Percentiles rank a stretch among this genome's conserved stretches.
Evolutionary conservation across 208 protist species (phyloP).

Genomic region (Trypanosoma caninum): DNA sequence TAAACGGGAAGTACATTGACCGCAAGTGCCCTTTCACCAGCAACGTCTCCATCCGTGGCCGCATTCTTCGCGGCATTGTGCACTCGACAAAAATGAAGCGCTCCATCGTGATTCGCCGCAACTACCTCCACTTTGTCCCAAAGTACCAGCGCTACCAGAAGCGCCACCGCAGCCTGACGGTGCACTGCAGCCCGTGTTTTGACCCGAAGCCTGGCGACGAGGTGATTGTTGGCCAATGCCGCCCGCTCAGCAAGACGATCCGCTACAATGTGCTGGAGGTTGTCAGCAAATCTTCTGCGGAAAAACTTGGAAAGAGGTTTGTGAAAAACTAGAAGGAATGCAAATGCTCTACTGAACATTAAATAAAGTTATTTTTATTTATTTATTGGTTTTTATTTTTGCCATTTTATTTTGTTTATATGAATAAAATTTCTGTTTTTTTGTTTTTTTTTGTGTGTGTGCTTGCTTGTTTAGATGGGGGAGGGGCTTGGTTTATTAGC

Average conservation of each 20-base stretch:
- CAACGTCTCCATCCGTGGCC: constrained; percentile 99
- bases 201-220: constrained; percentile 97
- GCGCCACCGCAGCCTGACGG: constrained; percentile 99
- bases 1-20: constrained; percentile 99
- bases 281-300: constrained; percentile 81
- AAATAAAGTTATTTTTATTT: background rate
- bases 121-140: constrained; percentile 99
- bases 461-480: constrained; percentile 1
- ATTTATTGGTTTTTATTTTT: background rate
- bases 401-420: background rate
- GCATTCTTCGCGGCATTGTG: constrained; percentile 98
- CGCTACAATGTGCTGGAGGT: constrained; percentile 99
- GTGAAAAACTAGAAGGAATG: constrained; percentile 66
- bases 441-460: constrained; percentile 27
- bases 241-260: constrained; percentile 99
- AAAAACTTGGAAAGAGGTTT: constrained; percentile 87
- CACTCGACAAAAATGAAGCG: constrained; percentile 98
- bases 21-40: constrained; percentile 99
- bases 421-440: constrained; percentile 5
- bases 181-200: constrained; percentile 99
- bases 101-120: constrained; percentile 98
- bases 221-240: constrained; percentile 99
- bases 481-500: background rate
- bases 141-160: constrained; percentile 99
- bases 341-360: constrained; percentile 9